Evolutionary conservation across 371 early-diverging fungal genomes (phyloP).

Genomic region (Rhizopus sp.): DNA sequence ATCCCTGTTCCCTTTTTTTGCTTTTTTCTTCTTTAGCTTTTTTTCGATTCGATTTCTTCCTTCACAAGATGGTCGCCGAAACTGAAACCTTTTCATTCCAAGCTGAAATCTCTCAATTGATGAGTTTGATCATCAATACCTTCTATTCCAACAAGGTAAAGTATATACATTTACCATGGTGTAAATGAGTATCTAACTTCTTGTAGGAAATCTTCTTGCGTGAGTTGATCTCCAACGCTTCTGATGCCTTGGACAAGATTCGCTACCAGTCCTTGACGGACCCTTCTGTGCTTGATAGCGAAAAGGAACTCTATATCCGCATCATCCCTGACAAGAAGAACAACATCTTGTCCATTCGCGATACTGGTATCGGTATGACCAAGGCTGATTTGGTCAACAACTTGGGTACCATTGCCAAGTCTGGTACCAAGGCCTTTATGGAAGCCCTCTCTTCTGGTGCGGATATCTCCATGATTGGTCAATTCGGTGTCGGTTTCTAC

Average conservation of each 20-base stretch:
- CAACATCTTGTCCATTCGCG: conserved; percentile 71
- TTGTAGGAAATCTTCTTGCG: conserved; percentile 79
- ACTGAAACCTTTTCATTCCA: conserved; percentile 87
- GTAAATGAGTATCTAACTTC: background rate
- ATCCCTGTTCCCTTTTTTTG: background rate
- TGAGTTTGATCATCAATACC: conserved; percentile 83
- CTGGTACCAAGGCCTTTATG: conserved; percentile 62
- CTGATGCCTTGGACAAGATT: conserved; percentile 88
- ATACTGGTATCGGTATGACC: conserved; percentile 92
- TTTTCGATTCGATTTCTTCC: conserved; percentile 24
- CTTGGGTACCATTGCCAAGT: conserved; percentile 88
- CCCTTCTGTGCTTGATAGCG: conserved; percentile 53
- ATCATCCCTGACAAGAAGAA: conserved; percentile 63
- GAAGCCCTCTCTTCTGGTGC: conserved; percentile 54
- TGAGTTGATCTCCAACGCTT: conserved; percentile 88
- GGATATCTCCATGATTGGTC: conserved; percentile 79
- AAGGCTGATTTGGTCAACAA: conserved; percentile 79
- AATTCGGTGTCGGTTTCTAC: conserved; percentile 96
- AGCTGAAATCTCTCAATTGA: conserved; percentile 92
- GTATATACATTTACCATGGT: background rate
- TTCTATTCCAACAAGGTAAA: conserved; percentile 57
- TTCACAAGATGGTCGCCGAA: conserved; percentile 32
- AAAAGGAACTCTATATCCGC: conserved; percentile 64
- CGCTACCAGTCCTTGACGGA: conserved; percentile 63
- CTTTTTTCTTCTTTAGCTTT: background rate